Percentiles rank a stretch among this genome's conserved stretches.
These are phyloP conservation scores for Porpolomopsis calyptriformis DNA, from an alignment of 768 basidiomycete species.

Conservation along the genomic window DNA sequence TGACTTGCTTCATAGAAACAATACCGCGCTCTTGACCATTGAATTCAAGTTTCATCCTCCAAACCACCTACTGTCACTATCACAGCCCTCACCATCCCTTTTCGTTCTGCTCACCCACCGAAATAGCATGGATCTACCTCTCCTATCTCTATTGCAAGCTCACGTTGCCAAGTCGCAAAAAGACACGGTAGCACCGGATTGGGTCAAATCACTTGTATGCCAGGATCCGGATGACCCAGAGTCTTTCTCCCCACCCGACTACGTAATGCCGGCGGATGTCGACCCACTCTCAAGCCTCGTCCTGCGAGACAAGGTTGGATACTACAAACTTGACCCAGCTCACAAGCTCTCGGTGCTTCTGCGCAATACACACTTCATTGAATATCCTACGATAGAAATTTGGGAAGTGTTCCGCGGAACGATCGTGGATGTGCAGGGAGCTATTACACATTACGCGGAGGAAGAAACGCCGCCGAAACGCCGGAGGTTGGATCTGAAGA, in stretches of 20 bases:
- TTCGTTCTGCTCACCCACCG: conserved; percentile 55
- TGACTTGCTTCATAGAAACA: conserved; percentile 37
- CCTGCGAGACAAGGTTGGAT: conserved; percentile 25
- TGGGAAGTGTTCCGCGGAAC: conserved; percentile 59
- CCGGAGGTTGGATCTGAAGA: conserved; percentile 41
- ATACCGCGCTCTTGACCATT: conserved; percentile 57
- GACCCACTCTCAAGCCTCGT: conserved; percentile 24
- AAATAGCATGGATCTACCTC: conserved; percentile 39
- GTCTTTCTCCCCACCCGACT: conserved; percentile 45
- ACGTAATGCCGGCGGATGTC: conserved; percentile 43
- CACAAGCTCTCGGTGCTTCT: conserved; percentile 39
- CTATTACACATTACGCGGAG: conserved; percentile 24
- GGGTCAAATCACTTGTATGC: conserved; percentile 44
- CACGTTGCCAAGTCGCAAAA: conserved; percentile 35
- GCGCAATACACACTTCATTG: conserved; percentile 57
- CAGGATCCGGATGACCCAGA: conserved; percentile 48
- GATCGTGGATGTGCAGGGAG: conserved; percentile 46
- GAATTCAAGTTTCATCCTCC: conserved; percentile 62
- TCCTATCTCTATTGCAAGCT: conserved; percentile 40
- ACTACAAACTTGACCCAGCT: conserved; percentile 47
- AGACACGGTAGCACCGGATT: conserved; percentile 35
- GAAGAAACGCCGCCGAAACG: conserved; percentile 39
- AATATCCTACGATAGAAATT: conserved; percentile 76
- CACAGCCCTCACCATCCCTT: conserved; percentile 25
- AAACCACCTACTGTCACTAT: conserved; percentile 30